Percentiles rank a stretch among this genome's conserved stretches.
These are phyloP conservation scores for Aspergillus ostianus DNA, from an alignment of 495 filamentous ascomycete species.

Conservation along the genomic window DNA sequence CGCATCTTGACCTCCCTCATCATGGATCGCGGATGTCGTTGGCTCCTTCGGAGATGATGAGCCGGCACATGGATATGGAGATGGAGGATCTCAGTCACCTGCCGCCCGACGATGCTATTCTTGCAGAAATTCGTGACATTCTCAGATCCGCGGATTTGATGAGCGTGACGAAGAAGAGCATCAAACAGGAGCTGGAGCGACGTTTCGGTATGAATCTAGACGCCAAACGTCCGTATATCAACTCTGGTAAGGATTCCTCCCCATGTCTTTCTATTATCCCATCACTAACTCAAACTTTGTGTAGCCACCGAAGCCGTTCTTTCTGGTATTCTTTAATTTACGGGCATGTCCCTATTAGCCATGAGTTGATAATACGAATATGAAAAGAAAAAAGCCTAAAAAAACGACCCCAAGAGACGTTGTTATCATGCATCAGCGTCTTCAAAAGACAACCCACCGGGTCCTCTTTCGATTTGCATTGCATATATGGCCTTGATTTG, in stretches of 20 bases:
- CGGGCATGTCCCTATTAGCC: neutral
- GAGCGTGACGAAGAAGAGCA: conserved; percentile 97
- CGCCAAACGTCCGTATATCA: conserved; percentile 83
- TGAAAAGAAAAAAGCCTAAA: conserved; percentile 1
- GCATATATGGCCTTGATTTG: conserved; percentile 6
- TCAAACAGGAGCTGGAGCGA: conserved; percentile 89
- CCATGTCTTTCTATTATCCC: conserved; percentile 1
- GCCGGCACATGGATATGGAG: conserved; percentile 56
- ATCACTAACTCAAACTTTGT: conserved; percentile 35
- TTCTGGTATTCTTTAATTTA: conserved; percentile 43
- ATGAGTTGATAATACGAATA: neutral
- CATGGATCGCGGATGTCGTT: conserved; percentile 72
- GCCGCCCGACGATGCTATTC: conserved; percentile 83
- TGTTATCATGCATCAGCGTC: neutral
- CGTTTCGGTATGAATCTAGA: conserved; percentile 83
- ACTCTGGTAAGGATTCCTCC: conserved; percentile 67
- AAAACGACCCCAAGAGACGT: neutral
- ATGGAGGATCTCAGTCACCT: conserved; percentile 69
- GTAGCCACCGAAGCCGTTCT: conserved; percentile 73
- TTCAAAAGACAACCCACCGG: neutral
- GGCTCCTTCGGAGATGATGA: conserved; percentile 71
- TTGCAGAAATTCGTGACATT: conserved; percentile 93
- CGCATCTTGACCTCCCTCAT: conserved; percentile 63
- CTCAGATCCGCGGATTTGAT: conserved; percentile 89
- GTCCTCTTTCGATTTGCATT: conserved; percentile 11